phyloP scores from a whole-genome alignment of 495 filamentous ascomycete genomes.

The Xylaria palmicola region DNA sequence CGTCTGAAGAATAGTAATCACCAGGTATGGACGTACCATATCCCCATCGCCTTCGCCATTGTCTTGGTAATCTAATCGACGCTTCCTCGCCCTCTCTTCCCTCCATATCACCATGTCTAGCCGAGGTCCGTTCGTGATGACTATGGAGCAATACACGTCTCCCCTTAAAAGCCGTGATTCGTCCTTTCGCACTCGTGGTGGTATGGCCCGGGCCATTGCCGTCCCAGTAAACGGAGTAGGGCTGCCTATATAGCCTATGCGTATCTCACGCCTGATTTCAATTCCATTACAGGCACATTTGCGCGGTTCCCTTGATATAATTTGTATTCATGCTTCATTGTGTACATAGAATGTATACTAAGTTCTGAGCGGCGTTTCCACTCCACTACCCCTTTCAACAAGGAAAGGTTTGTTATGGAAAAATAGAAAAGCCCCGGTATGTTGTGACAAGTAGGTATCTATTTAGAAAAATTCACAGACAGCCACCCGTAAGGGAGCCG shows the following conservation, averaged over 20 bases:
- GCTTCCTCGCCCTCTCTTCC: neutral
- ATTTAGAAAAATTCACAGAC: neutral
- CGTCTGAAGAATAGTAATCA: neutral
- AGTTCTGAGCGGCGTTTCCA: no score
- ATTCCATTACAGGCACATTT: no score
- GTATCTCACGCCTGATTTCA: neutral
- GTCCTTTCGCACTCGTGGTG: no score
- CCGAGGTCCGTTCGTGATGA: neutral
- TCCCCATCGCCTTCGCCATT: neutral
- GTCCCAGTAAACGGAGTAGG: no score
- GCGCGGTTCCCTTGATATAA: no score
- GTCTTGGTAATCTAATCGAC: neutral
- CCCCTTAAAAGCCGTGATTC: neutral
- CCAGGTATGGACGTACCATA: neutral
- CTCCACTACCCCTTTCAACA: no score
- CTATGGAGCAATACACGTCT: neutral
- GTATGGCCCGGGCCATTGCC: no score
- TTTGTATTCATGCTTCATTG: no score
- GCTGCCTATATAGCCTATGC: neutral
- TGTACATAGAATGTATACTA: no score
- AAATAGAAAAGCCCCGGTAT: no score
- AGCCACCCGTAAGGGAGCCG: neutral
- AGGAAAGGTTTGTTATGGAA: no score
- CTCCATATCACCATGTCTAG: neutral
- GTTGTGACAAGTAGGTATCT: constrained; percentile 14